These are phyloP conservation scores for Colletotrichum tanaceti DNA, from an alignment of 2,329 filamentous ascomycete species.

Conservation along the genomic window DNA sequence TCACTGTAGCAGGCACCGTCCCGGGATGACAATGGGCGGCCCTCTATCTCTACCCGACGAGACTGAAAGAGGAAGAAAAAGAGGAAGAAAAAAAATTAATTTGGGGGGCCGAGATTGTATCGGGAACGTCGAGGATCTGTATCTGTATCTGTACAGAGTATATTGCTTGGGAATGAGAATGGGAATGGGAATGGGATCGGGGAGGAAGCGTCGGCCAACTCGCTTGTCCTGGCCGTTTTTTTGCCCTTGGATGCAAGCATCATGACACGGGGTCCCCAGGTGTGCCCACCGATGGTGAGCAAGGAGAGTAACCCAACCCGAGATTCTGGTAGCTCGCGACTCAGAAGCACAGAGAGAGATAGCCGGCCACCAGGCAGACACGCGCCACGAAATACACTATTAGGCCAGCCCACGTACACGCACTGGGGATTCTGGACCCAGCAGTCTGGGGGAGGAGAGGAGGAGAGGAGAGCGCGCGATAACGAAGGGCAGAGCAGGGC, in stretches of 20 bases:
- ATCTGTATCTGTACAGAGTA: too few species aligned
- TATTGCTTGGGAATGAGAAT: background rate
- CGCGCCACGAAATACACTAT: slow-evolving; percentile 1
- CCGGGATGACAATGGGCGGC: background rate
- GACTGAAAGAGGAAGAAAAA: background rate
- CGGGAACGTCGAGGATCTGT: background rate
- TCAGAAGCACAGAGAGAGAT: too few species aligned
- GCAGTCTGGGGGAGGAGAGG: slow-evolving; percentile 18
- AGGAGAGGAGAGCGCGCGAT: too few species aligned
- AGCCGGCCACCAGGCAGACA: too few species aligned
- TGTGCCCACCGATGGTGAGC: slow-evolving; percentile 3
- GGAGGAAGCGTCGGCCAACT: slow-evolving; percentile 3
- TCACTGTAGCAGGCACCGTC: background rate
- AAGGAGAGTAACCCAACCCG: background rate
- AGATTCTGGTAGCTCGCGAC: background rate
- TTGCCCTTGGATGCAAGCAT: slow-evolving; percentile 22
- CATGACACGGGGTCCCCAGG: slow-evolving; percentile 21
- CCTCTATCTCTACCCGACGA: background rate
- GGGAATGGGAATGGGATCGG: too few species aligned
- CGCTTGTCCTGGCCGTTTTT: slow-evolving; percentile 1
- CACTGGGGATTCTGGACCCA: slow-evolving; percentile 20
- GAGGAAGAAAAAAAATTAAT: too few species aligned
- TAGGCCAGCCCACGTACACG: slow-evolving; percentile 12
- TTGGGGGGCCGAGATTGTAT: background rate
- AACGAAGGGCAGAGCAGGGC: background rate